These are phyloP conservation scores for Coelastrella sp. DNA, from an alignment of 139 green algal genomes.

Conservation along the genomic window DNA sequence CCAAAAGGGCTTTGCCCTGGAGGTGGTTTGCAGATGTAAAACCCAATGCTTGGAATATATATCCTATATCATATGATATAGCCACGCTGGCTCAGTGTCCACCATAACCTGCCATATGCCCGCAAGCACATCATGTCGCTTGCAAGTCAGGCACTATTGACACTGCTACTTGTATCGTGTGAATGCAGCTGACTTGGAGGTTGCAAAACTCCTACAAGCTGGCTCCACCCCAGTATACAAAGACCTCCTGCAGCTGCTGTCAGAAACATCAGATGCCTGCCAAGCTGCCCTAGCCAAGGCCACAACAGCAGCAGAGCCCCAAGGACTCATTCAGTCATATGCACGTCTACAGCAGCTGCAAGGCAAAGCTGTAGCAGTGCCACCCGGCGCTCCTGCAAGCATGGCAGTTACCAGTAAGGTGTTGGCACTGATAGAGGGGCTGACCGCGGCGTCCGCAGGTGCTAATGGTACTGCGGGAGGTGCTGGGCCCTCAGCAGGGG, in stretches of 20 bases:
- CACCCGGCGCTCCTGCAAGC: constrained; percentile 55
- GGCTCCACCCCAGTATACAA: neutral
- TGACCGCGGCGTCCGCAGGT: constrained; percentile 43
- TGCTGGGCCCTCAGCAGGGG: neutral
- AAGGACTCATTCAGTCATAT: constrained; percentile 37
- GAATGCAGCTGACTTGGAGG: constrained; percentile 6
- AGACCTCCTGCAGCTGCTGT: constrained; percentile 22
- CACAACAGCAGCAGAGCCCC: neutral
- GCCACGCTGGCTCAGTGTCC: too few relatives aligned
- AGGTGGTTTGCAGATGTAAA: too few relatives aligned
- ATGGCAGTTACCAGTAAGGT: constrained; percentile 68
- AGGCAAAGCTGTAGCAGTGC: constrained; percentile 50
- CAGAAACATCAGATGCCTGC: constrained; percentile 41
- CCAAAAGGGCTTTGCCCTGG: too few relatives aligned
- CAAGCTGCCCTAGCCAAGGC: constrained; percentile 43
- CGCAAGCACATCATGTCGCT: too few relatives aligned
- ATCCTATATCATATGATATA: too few relatives aligned
- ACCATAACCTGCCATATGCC: too few relatives aligned
- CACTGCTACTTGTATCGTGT: neutral
- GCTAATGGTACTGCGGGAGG: constrained; percentile 2
- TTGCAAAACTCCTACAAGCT: neutral
- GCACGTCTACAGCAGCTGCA: constrained; percentile 68
- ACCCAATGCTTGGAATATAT: too few relatives aligned
- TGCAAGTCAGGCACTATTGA: too few relatives aligned
- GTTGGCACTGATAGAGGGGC: constrained; percentile 61